These are phyloP conservation scores for Ustilago hordei DNA, from an alignment of 1,284 basidiomycete genomes.

Conservation along the genomic window DNA sequence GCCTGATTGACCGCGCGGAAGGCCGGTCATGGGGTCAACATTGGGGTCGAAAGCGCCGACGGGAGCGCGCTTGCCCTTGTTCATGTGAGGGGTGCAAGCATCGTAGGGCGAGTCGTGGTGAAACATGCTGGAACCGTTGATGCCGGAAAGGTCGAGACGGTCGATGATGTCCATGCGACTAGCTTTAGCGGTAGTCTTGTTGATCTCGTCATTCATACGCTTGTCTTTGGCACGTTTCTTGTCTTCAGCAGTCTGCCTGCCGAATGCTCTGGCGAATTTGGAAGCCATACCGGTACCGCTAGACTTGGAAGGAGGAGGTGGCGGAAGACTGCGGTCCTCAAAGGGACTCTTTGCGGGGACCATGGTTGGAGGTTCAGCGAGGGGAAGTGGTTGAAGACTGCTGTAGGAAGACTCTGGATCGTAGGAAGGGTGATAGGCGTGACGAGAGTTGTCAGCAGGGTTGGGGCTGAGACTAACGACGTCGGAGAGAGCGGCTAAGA, in stretches of 20 bases:
- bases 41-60: constrained; percentile 65
- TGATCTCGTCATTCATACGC: constrained; percentile 54
- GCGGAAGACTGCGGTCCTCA: constrained; percentile 49
- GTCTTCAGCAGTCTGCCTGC: constrained; percentile 55
- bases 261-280: constrained; percentile 58
- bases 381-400: constrained; percentile 44
- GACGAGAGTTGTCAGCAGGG: constrained; percentile 16
- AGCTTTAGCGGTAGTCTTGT: constrained; percentile 33
- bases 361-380: constrained; percentile 42
- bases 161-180: constrained; percentile 68
- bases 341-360: constrained; percentile 54
- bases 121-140: constrained; percentile 65
- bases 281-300: constrained; percentile 44
- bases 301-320: constrained; percentile 38
- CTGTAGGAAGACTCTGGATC: constrained; percentile 38
- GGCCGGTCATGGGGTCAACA: constrained; percentile 64
- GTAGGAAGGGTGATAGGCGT: constrained; percentile 33
- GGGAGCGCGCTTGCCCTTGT: constrained; percentile 59
- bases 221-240: constrained; percentile 53
- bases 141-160: constrained; percentile 63
- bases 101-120: constrained; percentile 69
- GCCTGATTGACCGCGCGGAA: constrained; percentile 33
- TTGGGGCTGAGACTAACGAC: constrained; percentile 54
- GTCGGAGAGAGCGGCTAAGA: constrained; percentile 61
- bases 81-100: constrained; percentile 65